Base-by-base conservation (phyloP, 192 early-diverging fungal species). In the Coemansia sp. region DNA sequence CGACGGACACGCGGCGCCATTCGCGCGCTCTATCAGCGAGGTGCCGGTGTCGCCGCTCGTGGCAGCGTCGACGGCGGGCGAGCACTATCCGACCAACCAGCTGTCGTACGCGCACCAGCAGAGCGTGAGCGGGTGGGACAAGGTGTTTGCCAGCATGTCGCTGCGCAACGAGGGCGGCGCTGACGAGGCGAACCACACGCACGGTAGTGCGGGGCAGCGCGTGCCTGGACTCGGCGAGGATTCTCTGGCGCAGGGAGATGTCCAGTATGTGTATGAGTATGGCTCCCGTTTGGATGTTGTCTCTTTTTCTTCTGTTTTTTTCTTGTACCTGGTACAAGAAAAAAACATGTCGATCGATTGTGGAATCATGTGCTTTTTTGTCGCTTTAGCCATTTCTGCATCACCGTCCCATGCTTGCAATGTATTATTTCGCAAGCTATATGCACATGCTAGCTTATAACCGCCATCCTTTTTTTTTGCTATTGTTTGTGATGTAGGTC, bases 251-350 rank as follows among this genome's bases (percentile, higher is more conserved):
- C 73, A 65, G 54, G 73, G 56, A 54, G 74, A 77, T 69, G 74
- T 77, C 46, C 74, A 77, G 74, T 77, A 77, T 60, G 74, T 77
- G 67, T 65, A 77, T 64, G 74, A 77, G 74, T 77, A 77, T 54
- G 74, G 59, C 21, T 35, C 33, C 16, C 11, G 32, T 23, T 62
- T 30, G 49, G 9, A 22, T 0, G 16, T 28, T 24, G 22, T 8
- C 7, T 18, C 18, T 55, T 55, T 55, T 52, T 23, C 7, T 46
- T 18, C 44, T 46, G 22, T 46, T 46, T 46, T 8, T 45, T 35
- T 10, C 14, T 4, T 40, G 11, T 40, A 16, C 35, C n/a, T n/a
- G n/a, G n/a, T n/a, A n/a, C n/a, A n/a, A n/a, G n/a, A n/a, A n/a
- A n/a, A n/a, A 16, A n/a, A 40, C 12, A n/a, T 40, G 35, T 16